These are phyloP conservation scores for Mycosphaerelloides madeirae DNA, from an alignment of 2,329 filamentous ascomycete species.

Conservation along the genomic window DNA sequence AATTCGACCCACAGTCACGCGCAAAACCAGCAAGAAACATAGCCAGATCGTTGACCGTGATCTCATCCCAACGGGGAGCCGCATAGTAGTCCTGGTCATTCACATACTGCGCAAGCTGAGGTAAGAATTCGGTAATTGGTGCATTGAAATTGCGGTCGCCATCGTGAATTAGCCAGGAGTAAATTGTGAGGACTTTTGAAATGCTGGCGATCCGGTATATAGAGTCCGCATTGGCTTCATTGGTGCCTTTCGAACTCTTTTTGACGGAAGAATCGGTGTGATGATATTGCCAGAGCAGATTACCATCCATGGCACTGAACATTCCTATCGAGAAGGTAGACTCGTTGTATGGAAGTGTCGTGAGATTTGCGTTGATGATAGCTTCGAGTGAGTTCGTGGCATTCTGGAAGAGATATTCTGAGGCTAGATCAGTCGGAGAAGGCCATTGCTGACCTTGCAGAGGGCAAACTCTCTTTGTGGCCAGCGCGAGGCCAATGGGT, in stretches of 20 bases:
- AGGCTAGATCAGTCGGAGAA: conserved; percentile 7
- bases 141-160: conserved; percentile 16
- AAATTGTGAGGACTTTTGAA: conserved; percentile 17
- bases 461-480: conserved; percentile 11
- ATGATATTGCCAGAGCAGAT: conserved; percentile 13
- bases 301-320: conserved; percentile 14
- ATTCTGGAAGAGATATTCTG: conserved; percentile 11
- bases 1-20: conserved; percentile 11
- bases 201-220: conserved; percentile 19
- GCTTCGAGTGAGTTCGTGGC: conserved; percentile 11
- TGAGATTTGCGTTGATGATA: conserved; percentile 13
- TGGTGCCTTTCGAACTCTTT: conserved; percentile 13
- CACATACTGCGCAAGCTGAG: conserved; percentile 31
- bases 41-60: conserved; percentile 45
- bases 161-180: conserved; percentile 18
- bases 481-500: background rate
- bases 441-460: conserved; percentile 21
- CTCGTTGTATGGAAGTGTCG: conserved; percentile 12
- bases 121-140: conserved; percentile 45
- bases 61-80: conserved; percentile 43
- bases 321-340: conserved; percentile 18
- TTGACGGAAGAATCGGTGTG: conserved; percentile 13
- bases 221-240: conserved; percentile 14
- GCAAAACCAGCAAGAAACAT: conserved; percentile 44
- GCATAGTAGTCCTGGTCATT: conserved; percentile 30